Evolutionary conservation across 2,329 filamentous ascomycete genomes (phyloP), one percentile per base, ranked within the genome.

Genomic region (Orbilia blumenaviensis): DNA sequence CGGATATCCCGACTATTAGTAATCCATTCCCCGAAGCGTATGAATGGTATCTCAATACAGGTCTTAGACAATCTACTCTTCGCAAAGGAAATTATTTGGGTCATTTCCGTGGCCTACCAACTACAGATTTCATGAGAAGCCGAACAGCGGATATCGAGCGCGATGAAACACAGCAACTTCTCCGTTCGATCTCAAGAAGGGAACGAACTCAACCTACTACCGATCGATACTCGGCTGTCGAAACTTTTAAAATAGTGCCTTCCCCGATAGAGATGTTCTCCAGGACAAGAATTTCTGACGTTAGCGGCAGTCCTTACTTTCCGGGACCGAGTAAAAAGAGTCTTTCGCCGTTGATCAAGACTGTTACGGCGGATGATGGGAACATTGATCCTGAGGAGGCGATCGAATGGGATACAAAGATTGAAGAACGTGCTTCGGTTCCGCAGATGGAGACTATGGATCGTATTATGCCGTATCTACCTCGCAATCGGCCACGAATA

Each of bases 21-120:
- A 46, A 50, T 48, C 38, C 32, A n/a, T 21, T 32, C 9, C 64
- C 48, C 0, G 6, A 12, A 25, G 8, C 23, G 6, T n/a, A 50
- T 9, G 25, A 68, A 21, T 68, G 64, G 64, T 68, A 68, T 42
- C 23, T 60, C 2, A 50, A 21, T 8, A 8, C 27, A 9, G 64
- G 64, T 6, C 27, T 68, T n/a, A 23, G 64, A 41, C 16, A 60
- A 29, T 48, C 27, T 4, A 50, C 38, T 0, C 6, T 60, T 1
- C 23, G 7, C 10, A 25, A 21, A 7, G 50, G 38, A 8, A 46
- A 58, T 3, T 56, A 54, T 14, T n/a, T 67, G 14, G 16, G 25
- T 18, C 23, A 46, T 12, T 58, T 29, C n/a, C 25, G 42, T 3
- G 18, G 5, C 27, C 34, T 27, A n/a, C 27, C 34, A 6, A 12